Base-by-base conservation (phyloP, 2,329 filamentous ascomycete genomes). In the Parasarocladium wereldwijsianum region DNA sequence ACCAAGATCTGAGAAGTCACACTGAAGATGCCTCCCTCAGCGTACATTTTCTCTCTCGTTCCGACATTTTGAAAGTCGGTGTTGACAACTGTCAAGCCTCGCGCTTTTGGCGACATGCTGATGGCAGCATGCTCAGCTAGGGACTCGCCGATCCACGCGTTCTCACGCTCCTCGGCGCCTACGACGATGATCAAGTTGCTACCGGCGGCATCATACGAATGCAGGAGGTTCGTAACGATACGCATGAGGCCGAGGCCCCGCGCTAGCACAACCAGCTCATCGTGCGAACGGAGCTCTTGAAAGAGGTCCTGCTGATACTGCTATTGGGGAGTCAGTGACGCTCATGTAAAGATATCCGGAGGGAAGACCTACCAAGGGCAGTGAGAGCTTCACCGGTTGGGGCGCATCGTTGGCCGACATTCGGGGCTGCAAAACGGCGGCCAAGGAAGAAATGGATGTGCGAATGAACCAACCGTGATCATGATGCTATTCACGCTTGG, bases 221-320 rank as follows among this genome's bases (percentile, higher is more conserved):
- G 90, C 17, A 98, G 71, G 22, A 98, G 70, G 50, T 96, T 98
- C n/a, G 84, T 92, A 46, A 94, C 70, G 34, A 98, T 71, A 41
- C 85, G 83, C 51, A 94, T 71, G 26, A 96, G 75, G 43, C 90
- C 90, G 27, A 98, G 76, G 42, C 90, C 90, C 31, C 84, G 81
- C 24, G 87, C 90, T 32, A 96, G 70, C 32, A 98, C 67, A 44
- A 96, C 79, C 39, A 98, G 76, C 55, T 92, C 80, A 80, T 98
- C 90, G 59, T 94, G 82, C 36, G 74, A 63, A 38, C 84, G 78
- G 41, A 93, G 73, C 57, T 90, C 81, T 51, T 81, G 83, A 61
- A 96, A 96, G 45, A 96, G 73, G 47, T 83, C 78, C 60, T 96
- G 86, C 61, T 98, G 90, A 54, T 92, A 98, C 64, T 85, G 66